These are phyloP conservation scores for Didymella pinodella DNA, from an alignment of 2,329 filamentous ascomycete genomes.

Conservation along the genomic window DNA sequence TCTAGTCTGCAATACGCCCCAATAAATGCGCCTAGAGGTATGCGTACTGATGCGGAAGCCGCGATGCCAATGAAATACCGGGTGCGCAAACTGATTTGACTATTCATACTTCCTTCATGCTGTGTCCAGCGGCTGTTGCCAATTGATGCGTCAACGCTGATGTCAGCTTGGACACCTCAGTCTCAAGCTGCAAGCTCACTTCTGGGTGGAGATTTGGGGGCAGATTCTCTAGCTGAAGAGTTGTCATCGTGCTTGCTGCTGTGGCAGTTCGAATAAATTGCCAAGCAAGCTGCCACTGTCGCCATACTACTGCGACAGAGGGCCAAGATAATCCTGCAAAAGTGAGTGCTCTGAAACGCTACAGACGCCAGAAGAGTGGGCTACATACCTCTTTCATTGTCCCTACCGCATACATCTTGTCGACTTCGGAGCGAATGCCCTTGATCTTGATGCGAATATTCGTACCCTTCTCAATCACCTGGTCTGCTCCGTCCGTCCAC, in stretches of 20 bases:
- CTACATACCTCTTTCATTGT: slow-evolving; percentile 80
- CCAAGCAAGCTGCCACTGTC: slow-evolving; percentile 2
- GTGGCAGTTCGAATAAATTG: neutral
- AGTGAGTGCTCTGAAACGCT: slow-evolving; percentile 24
- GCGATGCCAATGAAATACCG: neutral
- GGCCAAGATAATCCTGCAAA: slow-evolving; percentile 52
- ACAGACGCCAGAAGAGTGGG: slow-evolving; percentile 2
- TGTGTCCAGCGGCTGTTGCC: neutral
- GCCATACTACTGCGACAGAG: slow-evolving; percentile 40
- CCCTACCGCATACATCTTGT: slow-evolving; percentile 94
- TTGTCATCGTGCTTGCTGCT: neutral
- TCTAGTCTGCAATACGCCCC: slow-evolving; percentile 11
- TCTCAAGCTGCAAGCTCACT: neutral
- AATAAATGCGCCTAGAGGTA: slow-evolving; percentile 3
- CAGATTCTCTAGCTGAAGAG: neutral
- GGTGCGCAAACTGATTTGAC: neutral
- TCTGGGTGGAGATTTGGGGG: neutral
- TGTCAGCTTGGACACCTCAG: neutral
- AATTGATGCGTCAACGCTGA: too few relatives aligned
- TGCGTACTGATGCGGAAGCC: neutral
- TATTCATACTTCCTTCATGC: neutral
- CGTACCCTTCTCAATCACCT: slow-evolving; percentile 90
- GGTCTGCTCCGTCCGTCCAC: slow-evolving; percentile 93
- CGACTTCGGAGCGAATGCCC: slow-evolving; percentile 90
- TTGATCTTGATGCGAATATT: slow-evolving; percentile 95